Percentiles rank a stretch among this genome's conserved stretches.
These are phyloP conservation scores for Adansonia digitata DNA, from an alignment of 345 rosid species.

Conservation along the genomic window DNA sequence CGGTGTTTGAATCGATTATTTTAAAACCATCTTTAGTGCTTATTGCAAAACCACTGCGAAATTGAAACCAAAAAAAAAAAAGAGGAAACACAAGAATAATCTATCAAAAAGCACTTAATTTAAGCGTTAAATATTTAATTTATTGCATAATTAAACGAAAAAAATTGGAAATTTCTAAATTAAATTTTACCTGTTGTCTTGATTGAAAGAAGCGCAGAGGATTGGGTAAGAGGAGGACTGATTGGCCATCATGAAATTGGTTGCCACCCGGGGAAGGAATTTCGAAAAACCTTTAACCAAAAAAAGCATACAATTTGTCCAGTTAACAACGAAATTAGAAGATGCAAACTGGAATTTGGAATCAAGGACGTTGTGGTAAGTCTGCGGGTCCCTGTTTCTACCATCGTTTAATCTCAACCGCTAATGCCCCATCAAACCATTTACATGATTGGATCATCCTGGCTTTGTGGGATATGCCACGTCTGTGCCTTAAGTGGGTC, in stretches of 20 bases:
- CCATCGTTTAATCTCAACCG: not conserved
- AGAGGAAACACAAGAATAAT: not conserved
- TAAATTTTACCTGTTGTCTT: conserved; percentile 58
- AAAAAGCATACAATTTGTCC: not conserved
- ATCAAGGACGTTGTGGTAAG: not conserved
- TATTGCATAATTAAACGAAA: not conserved
- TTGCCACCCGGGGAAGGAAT: not conserved
- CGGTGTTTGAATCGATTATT: conserved; percentile 70
- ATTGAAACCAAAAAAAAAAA: not conserved
- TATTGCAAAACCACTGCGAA: conserved; percentile 62
- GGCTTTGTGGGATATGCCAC: too few relatives aligned
- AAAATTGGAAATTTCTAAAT: not conserved
- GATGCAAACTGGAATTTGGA: too few relatives aligned
- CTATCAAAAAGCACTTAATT: not conserved
- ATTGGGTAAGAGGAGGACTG: conserved; percentile 55
- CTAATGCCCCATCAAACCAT: too few relatives aligned
- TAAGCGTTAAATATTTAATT: conserved; percentile 10
- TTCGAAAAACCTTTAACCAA: not conserved
- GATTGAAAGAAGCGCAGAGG: conserved; percentile 79
- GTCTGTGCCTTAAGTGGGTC: too few relatives aligned
- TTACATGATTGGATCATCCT: too few relatives aligned
- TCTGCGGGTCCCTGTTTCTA: not conserved
- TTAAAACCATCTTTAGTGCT: conserved; percentile 70
- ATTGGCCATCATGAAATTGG: conserved; percentile 40
- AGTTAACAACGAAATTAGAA: not conserved